These are phyloP conservation scores for Atalantia buxifolia DNA, from an alignment of 345 rosid species.

Conservation along the genomic window DNA sequence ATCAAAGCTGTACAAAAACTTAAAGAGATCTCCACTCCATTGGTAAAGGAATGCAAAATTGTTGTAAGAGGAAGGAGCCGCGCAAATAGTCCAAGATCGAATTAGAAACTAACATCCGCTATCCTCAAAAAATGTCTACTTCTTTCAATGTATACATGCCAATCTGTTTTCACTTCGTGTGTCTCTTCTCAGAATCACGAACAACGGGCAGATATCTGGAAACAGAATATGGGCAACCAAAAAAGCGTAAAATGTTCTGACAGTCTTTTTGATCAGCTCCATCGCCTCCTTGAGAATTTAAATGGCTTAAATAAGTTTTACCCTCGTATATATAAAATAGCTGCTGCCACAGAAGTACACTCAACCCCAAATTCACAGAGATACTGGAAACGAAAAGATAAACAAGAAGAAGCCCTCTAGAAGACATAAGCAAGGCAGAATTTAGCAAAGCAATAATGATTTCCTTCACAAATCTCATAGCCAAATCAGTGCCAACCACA, in stretches of 20 bases:
- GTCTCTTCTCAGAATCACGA: constrained; percentile 53
- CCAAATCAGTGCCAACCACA: constrained; percentile 17
- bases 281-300: constrained; percentile 49
- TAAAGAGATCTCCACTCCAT: not conserved
- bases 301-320: constrained; percentile 66
- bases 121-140: not conserved
- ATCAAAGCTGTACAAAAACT: not conserved
- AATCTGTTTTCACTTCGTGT: constrained; percentile 38
- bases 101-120: not conserved
- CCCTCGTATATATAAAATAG: constrained; percentile 76
- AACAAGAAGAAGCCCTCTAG: constrained; percentile 67
- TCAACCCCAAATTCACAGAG: constrained; percentile 68
- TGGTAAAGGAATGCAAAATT: not conserved
- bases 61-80: not conserved
- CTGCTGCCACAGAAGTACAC: constrained; percentile 83
- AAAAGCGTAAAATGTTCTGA: constrained; percentile 61
- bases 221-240: constrained; percentile 56
- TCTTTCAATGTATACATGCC: not conserved
- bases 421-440: constrained; percentile 52
- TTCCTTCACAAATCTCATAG: constrained; percentile 47
- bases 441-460: constrained; percentile 38
- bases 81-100: not conserved
- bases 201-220: constrained; percentile 47
- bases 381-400: constrained; percentile 68
- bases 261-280: constrained; percentile 55